Percentiles rank a stretch among this genome's conserved stretches.
Evolutionary conservation across 208 protist species (phyloP).

Genomic region (Acanthamoeba polyphaga): DNA sequence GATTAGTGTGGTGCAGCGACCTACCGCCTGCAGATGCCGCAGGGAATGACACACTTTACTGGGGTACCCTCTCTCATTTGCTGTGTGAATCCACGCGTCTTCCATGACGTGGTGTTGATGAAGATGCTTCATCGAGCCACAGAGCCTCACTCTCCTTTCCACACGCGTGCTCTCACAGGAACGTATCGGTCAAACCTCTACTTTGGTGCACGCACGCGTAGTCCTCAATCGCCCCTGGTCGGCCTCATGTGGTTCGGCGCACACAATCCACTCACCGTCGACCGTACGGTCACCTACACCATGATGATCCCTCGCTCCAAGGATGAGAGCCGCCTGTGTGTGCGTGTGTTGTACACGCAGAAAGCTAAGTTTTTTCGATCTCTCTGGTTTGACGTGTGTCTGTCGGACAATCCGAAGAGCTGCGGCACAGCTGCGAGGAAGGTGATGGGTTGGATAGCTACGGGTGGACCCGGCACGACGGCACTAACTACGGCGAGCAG

Average conservation of each 20-base stretch:
- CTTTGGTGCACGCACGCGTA: slow-evolving; percentile 83
- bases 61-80: background rate
- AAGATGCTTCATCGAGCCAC: no score
- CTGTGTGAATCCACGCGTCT: no score
- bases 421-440: slow-evolving; percentile 82
- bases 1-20: background rate
- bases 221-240: slow-evolving; percentile 70
- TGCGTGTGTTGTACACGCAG: no score
- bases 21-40: background rate
- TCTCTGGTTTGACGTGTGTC: background rate
- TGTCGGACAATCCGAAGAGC: background rate
- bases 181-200: slow-evolving; percentile 87
- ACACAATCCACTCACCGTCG: slow-evolving; percentile 6
- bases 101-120: no score
- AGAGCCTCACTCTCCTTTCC: no score
- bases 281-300: background rate
- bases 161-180: slow-evolving; percentile 33
- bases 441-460: slow-evolving; percentile 80
- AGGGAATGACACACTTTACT: background rate
- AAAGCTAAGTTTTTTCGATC: background rate
- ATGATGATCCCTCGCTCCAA: background rate
- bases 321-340: background rate
- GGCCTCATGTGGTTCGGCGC: slow-evolving; percentile 85
- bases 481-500: slow-evolving; percentile 83
- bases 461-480: slow-evolving; percentile 86